Evolutionary conservation across 495 filamentous ascomycete species (phyloP), one percentile per base, ranked within the genome.

Genomic region (Hypoxylon rickii): DNA sequence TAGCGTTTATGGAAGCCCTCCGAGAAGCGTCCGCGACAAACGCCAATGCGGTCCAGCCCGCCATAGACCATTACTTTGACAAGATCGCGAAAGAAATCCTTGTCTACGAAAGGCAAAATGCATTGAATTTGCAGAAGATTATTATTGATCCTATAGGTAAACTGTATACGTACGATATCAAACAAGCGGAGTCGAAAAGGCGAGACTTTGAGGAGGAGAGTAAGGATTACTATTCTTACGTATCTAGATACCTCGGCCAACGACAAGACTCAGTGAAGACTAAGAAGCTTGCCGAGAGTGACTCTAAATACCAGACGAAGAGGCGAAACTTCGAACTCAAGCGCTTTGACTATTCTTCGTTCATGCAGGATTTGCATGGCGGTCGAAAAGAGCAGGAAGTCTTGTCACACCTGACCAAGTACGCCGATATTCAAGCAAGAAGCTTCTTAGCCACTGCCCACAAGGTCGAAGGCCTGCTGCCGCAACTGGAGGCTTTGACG

Each of bases 121-220:
- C 89, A 4, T 26, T 73, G 7, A 93, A 96, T 67, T 76, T 99
- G 29, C 93, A 96, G 61, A 92, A 85, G 65, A 82, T 96, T 4
- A 89, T 99, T 61, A 96, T 97, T 51, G 94, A 97, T 21, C 95
- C 95, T 4, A 82, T 99, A 55, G 85, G 83, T 47, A 95, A 89
- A 68, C 79, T 99, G 2, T 99, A 99, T 72, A 87, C 90, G 55
- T 78, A 90, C 50, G 94, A 99, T 58, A 96, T 99, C 76, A 99
- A 99, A 72, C 92, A 96, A 73, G 94, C 93, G 13, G 94, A 99
- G 63, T 76, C 88, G 19, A 97, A 97, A 75, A 97, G 93, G 75
- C 91, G 92, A 51, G 95, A 97, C 65, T 99, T 97, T 59, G 94
- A 99, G 49, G 94, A 99, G 58, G 94, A 97, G 65, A 97, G 92